Evolutionary conservation across 1,139 yeast species (phyloP).

Genomic region (Debaryomycetaceae sp.): DNA sequence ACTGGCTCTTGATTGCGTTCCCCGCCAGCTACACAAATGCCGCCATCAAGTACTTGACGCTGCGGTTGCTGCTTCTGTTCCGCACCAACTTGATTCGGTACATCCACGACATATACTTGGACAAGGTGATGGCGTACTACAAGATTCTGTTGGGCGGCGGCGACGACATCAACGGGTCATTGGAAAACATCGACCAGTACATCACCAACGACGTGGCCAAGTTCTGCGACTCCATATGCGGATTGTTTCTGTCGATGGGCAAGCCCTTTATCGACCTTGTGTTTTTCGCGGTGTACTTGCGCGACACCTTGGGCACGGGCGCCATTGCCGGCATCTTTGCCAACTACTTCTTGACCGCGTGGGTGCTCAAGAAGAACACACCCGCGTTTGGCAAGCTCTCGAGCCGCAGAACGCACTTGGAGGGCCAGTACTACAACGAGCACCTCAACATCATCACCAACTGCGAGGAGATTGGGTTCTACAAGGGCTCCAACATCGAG

Average conservation of each 20-base stretch:
- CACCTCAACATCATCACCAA: conserved; percentile 83
- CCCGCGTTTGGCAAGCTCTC: conserved; percentile 85
- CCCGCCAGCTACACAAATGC: conserved; percentile 94
- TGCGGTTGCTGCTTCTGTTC: conserved; percentile 75
- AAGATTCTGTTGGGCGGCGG: conserved; percentile 52
- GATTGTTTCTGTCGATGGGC: conserved; percentile 83
- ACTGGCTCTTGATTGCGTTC: conserved; percentile 86
- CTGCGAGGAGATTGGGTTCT: conserved; percentile 91
- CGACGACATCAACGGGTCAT: conserved; percentile 18
- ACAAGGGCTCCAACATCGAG: conserved; percentile 85
- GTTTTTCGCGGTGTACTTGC: conserved; percentile 79
- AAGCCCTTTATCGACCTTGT: conserved; percentile 86
- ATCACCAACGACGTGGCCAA: conserved; percentile 81
- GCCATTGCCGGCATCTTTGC: conserved; percentile 79
- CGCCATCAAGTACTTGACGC: conserved; percentile 78
- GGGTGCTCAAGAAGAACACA: conserved; percentile 64
- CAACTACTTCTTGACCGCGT: conserved; percentile 79
- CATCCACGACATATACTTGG: conserved; percentile 86
- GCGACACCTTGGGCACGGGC: conserved; percentile 80
- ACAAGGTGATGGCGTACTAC: conserved; percentile 76
- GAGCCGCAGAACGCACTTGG: conserved; percentile 69
- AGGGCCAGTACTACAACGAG: conserved; percentile 85
- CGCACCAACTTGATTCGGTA: conserved; percentile 82
- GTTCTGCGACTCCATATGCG: conserved; percentile 79
- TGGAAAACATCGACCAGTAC: conserved; percentile 64